phyloP scores from a whole-genome alignment of 2,329 filamentous ascomycete species.

The Diaporthe helianthi region DNA sequence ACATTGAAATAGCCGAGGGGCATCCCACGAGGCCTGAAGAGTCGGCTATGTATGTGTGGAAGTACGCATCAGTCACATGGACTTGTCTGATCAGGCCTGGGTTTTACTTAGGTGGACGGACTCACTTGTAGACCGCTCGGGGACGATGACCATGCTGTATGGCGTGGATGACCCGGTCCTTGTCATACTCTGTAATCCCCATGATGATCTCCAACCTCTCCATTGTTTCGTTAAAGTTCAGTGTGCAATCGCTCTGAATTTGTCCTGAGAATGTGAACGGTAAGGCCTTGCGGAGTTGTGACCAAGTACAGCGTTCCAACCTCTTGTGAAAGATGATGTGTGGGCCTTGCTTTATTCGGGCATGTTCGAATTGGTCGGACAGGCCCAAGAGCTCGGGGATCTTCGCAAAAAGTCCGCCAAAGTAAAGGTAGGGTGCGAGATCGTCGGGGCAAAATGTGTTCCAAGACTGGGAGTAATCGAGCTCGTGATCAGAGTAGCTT shows the following conservation, averaged over 20 bases:
- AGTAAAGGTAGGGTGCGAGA: slow-evolving; percentile 12
- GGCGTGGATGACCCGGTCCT: background rate
- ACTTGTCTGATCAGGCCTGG: background rate
- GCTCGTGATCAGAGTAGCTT: slow-evolving; percentile 25
- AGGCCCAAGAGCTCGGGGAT: slow-evolving; percentile 30
- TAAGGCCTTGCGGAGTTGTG: slow-evolving; percentile 14
- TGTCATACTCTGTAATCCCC: slow-evolving; percentile 23
- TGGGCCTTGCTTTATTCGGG: background rate
- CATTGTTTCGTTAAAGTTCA: background rate
- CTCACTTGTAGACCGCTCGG: slow-evolving; percentile 19
- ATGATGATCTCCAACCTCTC: background rate
- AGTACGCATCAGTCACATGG: background rate
- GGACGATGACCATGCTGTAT: background rate
- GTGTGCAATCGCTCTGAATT: background rate
- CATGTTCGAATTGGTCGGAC: background rate
- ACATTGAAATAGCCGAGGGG: background rate
- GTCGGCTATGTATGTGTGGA: background rate
- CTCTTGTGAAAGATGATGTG: background rate
- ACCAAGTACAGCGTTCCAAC: slow-evolving; percentile 17
- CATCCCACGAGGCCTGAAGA: slow-evolving; percentile 30
- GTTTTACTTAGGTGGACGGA: slow-evolving; percentile 3
- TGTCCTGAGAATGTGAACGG: slow-evolving; percentile 18
- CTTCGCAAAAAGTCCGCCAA: background rate
- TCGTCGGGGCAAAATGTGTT: slow-evolving; percentile 7
- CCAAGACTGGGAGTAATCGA: background rate